A percentile compares a stretch with the other conserved stretches of the same genome.
phyloP scores from a whole-genome alignment of 208 protist species.

The Crithidia acanthocephali region DNA sequence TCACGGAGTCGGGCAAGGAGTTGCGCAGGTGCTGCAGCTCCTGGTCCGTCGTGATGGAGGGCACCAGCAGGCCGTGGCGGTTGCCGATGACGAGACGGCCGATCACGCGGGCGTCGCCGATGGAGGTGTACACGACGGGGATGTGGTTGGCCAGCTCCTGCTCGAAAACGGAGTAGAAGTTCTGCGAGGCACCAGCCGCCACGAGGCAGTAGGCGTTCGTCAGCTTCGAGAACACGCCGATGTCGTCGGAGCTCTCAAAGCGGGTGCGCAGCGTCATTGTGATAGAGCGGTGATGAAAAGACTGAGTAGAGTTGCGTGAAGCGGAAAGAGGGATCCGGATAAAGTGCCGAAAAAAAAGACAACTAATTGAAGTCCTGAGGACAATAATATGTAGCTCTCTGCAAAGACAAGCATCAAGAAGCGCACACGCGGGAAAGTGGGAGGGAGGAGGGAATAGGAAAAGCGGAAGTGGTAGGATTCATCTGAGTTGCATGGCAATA shows the following conservation, averaged over 20 bases:
- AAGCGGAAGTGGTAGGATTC: too few species aligned
- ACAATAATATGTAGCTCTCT: conserved; percentile 1
- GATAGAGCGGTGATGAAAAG: conserved; percentile 6
- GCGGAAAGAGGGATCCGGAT: too few species aligned
- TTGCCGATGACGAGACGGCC: conserved; percentile 98
- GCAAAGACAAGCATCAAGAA: too few species aligned
- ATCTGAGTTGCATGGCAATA: too few species aligned
- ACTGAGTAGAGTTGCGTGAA: neutral
- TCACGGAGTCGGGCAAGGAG: conserved; percentile 97
- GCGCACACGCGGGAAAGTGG: too few species aligned
- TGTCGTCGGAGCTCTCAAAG: conserved; percentile 99
- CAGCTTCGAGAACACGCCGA: conserved; percentile 99
- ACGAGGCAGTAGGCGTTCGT: conserved; percentile 99
- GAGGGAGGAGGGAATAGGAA: too few species aligned
- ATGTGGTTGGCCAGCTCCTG: conserved; percentile 98
- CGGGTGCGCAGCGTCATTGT: conserved; percentile 94
- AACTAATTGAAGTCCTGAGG: neutral
- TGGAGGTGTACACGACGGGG: conserved; percentile 97
- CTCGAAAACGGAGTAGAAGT: conserved; percentile 99
- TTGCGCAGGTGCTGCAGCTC: conserved; percentile 99
- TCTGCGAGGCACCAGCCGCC: conserved; percentile 96
- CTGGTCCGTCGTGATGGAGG: conserved; percentile 98
- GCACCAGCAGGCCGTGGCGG: conserved; percentile 98
- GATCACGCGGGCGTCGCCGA: conserved; percentile 97
- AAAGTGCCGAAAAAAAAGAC: neutral